These are phyloP conservation scores for Vachellia collinsii DNA, from an alignment of 306 rosid species.

Conservation along the genomic window DNA sequence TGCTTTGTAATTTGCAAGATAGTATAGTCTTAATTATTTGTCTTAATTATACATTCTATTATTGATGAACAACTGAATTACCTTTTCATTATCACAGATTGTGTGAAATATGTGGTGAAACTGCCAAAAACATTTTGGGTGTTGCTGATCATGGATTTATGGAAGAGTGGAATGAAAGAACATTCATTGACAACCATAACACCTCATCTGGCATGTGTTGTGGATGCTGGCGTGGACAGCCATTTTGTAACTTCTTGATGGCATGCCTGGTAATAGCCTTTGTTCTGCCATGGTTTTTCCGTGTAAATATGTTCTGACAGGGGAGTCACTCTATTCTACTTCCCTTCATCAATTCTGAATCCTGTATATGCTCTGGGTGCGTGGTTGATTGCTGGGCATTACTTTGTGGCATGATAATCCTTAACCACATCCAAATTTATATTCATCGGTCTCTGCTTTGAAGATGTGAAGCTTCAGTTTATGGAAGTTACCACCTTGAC, in stretches of 20 bases:
- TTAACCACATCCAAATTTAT: conserved; percentile 27
- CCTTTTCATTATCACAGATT: conserved; percentile 46
- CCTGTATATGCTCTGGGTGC: conserved; percentile 25
- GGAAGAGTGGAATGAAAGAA: conserved; percentile 88
- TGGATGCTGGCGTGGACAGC: conserved; percentile 88
- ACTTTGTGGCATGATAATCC: conserved; percentile 22
- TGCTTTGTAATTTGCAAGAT: not conserved
- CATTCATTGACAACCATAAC: conserved; percentile 37
- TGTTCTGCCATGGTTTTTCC: conserved; percentile 96
- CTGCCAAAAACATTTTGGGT: conserved; percentile 66
- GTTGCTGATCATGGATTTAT: conserved; percentile 57
- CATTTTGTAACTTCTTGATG: conserved; percentile 97
- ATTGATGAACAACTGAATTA: conserved; percentile 22
- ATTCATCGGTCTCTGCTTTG: conserved; percentile 31
- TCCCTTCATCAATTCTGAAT: conserved; percentile 36
- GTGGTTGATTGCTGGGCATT: conserved; percentile 41
- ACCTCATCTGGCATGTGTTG: conserved; percentile 48
- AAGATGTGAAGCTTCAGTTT: conserved; percentile 43
- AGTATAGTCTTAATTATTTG: not conserved
- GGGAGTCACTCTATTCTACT: conserved; percentile 33
- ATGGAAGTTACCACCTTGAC: conserved; percentile 31
- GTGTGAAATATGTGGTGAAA: conserved; percentile 90
- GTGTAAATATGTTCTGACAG: conserved; percentile 79
- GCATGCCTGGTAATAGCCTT: conserved; percentile 94
- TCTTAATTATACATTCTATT: conserved; percentile 10